These are phyloP conservation scores for Ophiocordyceps polyrhachis-furcata DNA, from an alignment of 2,329 filamentous ascomycete genomes.

Conservation along the genomic window DNA sequence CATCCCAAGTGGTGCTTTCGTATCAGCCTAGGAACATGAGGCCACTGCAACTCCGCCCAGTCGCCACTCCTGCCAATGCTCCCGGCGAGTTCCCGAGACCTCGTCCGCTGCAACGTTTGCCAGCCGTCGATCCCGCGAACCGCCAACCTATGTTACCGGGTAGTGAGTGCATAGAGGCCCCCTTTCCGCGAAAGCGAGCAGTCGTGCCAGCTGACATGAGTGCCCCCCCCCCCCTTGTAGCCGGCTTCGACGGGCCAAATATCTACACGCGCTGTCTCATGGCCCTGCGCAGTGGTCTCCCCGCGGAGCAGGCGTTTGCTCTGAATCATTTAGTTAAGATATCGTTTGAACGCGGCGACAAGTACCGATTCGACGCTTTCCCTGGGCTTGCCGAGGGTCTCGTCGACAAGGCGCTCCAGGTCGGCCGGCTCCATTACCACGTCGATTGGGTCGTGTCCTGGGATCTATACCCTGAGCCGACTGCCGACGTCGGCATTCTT, in stretches of 20 bases:
- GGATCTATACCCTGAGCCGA: conserved; percentile 30
- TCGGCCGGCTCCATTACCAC: conserved; percentile 64
- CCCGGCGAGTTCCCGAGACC: conserved; percentile 39
- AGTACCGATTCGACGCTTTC: conserved; percentile 88
- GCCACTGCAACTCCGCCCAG: conserved; percentile 50
- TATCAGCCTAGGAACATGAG: conserved; percentile 49
- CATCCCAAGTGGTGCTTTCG: conserved; percentile 41
- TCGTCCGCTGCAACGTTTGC: conserved; percentile 23
- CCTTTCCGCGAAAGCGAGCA: neutral
- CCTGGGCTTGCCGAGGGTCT: conserved; percentile 74
- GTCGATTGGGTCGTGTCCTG: conserved; percentile 69
- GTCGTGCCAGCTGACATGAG: neutral
- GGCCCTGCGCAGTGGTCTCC: conserved; percentile 61
- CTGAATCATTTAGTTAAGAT: conserved; percentile 90
- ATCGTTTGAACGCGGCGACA: conserved; percentile 83
- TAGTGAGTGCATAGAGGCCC: conserved; percentile 27
- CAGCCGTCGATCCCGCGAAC: conserved; percentile 10
- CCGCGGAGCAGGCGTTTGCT: conserved; percentile 76
- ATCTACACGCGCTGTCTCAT: conserved; percentile 83
- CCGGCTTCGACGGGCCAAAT: conserved; percentile 57
- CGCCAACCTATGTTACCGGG: conserved; percentile 38
- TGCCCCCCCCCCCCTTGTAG: conserved; percentile 8
- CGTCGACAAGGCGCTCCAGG: conserved; percentile 64
- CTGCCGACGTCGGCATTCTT: conserved; percentile 27
- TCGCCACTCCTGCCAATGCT: conserved; percentile 58